A percentile compares a stretch with the other conserved stretches of the same genome.
Conservation (phyloP, 2,329 filamentous ascomycete species). For the Coniochaeta sp. region DNA sequence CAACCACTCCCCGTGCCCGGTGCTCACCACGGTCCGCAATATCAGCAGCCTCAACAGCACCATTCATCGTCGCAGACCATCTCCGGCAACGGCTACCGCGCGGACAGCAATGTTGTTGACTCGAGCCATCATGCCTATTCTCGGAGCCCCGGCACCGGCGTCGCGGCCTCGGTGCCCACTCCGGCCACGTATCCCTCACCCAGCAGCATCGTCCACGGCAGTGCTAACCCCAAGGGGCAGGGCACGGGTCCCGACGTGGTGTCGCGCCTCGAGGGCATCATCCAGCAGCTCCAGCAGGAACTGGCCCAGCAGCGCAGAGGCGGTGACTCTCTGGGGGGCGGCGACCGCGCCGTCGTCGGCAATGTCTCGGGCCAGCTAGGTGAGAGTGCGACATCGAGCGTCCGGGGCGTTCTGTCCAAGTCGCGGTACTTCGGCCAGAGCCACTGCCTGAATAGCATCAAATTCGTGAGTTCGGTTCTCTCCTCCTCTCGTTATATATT, state of each 20-base stretch:
- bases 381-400: neutral
- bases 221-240: neutral
- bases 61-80: neutral
- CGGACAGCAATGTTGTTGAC: neutral
- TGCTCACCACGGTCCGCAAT: neutral
- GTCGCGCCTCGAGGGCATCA: neutral
- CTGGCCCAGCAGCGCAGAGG: neutral
- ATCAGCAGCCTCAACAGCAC: neutral
- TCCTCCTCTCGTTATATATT: constrained; percentile 2
- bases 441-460: constrained; percentile 40
- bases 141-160: neutral
- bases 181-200: neutral
- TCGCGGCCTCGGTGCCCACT: neutral
- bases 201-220: neutral
- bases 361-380: neutral
- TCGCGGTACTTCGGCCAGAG: constrained; percentile 39
- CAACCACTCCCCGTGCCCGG: neutral
- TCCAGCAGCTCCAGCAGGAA: neutral
- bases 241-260: neutral
- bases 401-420: constrained; percentile 29
- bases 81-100: neutral
- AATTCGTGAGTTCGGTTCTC: constrained; percentile 29
- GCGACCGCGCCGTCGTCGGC: neutral
- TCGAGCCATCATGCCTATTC: neutral
- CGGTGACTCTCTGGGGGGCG: neutral